These are phyloP conservation scores for Rhizopogon vinicolor DNA, from an alignment of 768 basidiomycete species.

Conservation along the genomic window DNA sequence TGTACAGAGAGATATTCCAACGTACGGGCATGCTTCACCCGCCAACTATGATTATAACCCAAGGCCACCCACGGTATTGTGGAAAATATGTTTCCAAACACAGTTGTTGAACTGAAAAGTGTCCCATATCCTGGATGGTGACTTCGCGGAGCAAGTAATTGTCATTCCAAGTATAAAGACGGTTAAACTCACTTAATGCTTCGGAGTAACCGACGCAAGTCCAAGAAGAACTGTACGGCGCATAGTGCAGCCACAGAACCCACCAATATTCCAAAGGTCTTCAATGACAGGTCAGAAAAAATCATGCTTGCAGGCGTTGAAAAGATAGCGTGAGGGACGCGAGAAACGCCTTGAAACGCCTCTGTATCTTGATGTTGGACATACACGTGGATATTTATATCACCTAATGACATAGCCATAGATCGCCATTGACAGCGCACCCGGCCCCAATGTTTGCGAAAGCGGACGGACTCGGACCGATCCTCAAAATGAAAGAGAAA, in stretches of 20 bases:
- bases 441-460: too few relatives aligned
- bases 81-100: neutral
- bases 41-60: conserved; percentile 3
- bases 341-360: too few relatives aligned
- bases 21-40: conserved; percentile 2
- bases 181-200: conserved; percentile 1
- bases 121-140: conserved; percentile 5
- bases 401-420: too few relatives aligned
- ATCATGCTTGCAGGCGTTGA: neutral
- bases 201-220: conserved; percentile 1
- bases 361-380: too few relatives aligned
- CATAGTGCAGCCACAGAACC: conserved; percentile 1
- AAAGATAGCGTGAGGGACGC: neutral
- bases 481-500: too few relatives aligned
- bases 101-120: neutral
- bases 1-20: neutral
- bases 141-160: neutral
- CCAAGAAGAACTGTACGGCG: neutral
- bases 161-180: neutral
- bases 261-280: conserved; percentile 1
- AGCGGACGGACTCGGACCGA: too few relatives aligned
- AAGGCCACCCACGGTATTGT: neutral
- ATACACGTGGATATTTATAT: too few relatives aligned
- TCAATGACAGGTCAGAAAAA: neutral
- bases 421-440: too few relatives aligned